These are phyloP conservation scores for Curvularia verruculosa DNA, from an alignment of 2,329 filamentous ascomycete genomes.

Conservation along the genomic window DNA sequence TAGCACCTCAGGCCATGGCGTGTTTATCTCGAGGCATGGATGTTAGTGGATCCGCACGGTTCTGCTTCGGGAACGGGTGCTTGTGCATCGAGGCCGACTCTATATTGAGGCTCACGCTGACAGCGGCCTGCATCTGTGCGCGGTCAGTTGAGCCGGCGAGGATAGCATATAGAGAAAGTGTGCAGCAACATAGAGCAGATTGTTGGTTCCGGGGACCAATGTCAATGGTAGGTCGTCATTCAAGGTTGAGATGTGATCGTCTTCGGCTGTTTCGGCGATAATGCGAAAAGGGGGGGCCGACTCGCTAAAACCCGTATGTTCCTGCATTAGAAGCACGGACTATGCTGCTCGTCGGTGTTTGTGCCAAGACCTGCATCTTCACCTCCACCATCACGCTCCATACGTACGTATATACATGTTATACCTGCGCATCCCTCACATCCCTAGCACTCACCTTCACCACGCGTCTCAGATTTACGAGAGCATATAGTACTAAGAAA, in stretches of 20 bases:
- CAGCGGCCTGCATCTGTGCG: slow-evolving; percentile 1
- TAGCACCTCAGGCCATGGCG: slow-evolving; percentile 13
- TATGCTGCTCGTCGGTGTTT: not conserved
- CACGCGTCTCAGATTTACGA: not conserved
- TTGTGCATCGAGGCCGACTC: slow-evolving; percentile 1
- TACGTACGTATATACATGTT: too few relatives aligned
- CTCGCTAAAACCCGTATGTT: slow-evolving; percentile 15
- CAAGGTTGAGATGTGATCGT: not conserved
- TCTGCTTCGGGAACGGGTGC: slow-evolving; percentile 18
- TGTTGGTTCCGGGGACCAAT: not conserved
- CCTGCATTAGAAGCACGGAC: slow-evolving; percentile 10
- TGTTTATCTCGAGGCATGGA: slow-evolving; percentile 4
- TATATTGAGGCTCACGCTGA: slow-evolving; percentile 2
- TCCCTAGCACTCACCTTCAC: not conserved
- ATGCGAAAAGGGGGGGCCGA: not conserved
- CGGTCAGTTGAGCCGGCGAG: not conserved
- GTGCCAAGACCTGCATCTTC: slow-evolving; percentile 9
- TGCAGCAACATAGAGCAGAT: not conserved
- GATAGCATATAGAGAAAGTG: not conserved
- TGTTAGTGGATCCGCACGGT: slow-evolving; percentile 17
- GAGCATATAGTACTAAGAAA: not conserved
- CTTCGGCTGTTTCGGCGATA: not conserved
- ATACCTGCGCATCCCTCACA: not conserved
- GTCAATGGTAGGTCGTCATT: too few relatives aligned
- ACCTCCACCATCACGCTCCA: slow-evolving; percentile 1